Evolutionary conservation across 2,329 filamentous ascomycete species (phyloP).

Genomic region (Pseudogymnoascus sp.): DNA sequence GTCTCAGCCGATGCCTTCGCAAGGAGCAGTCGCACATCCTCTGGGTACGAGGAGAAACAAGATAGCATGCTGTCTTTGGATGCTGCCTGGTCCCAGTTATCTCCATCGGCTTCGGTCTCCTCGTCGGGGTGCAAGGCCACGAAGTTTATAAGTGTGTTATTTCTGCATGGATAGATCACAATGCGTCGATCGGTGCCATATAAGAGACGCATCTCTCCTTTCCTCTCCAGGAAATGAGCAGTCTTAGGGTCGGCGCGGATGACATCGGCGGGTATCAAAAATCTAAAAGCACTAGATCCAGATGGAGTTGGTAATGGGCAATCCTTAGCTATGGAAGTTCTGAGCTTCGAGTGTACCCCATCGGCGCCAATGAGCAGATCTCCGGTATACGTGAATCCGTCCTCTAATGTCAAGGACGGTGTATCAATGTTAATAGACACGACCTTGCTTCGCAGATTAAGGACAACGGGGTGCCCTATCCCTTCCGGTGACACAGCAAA

Average conservation of each 20-base stretch:
- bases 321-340: not conserved
- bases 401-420: constrained; percentile 34
- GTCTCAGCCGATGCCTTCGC: constrained; percentile 37
- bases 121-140: constrained; percentile 44
- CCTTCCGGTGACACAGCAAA: constrained; percentile 30
- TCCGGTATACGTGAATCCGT: constrained; percentile 26
- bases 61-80: not conserved
- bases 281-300: not conserved
- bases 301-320: not conserved
- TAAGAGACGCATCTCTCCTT: constrained; percentile 32
- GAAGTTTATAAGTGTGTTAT: constrained; percentile 40
- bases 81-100: not conserved
- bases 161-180: constrained; percentile 41
- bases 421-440: constrained; percentile 36
- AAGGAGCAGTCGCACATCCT: constrained; percentile 19
- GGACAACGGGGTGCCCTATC: constrained; percentile 30
- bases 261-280: constrained; percentile 12
- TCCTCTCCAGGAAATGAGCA: constrained; percentile 24
- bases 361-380: constrained; percentile 35
- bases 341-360: constrained; percentile 25
- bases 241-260: constrained; percentile 30
- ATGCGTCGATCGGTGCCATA: constrained; percentile 35
- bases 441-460: constrained; percentile 38
- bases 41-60: not conserved
- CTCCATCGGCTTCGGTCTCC: constrained; percentile 29